phyloP scores from a whole-genome alignment of 1,139 yeast species.

The Sugiyamaella neomexicana region DNA sequence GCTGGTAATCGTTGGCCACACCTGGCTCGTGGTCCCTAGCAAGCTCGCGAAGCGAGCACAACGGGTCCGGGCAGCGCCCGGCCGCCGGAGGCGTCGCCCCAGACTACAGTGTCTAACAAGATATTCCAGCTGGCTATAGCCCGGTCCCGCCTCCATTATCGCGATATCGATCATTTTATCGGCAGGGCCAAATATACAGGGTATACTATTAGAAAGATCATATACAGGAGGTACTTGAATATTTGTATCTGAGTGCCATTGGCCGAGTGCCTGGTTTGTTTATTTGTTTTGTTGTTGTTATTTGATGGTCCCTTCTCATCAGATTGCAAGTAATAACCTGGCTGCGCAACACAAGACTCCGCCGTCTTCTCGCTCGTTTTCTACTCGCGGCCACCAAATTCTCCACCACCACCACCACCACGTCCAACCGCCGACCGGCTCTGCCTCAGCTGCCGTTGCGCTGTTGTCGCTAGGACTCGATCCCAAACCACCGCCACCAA shows the following conservation, averaged over 20 bases:
- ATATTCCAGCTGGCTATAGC: no score
- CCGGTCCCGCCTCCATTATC: no score
- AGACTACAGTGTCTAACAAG: no score
- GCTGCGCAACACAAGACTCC: constrained; percentile 4
- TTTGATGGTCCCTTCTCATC: constrained; percentile 13
- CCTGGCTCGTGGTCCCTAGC: no score
- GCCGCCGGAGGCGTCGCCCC: no score
- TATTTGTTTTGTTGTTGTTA: not conserved
- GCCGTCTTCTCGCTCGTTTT: constrained; percentile 7
- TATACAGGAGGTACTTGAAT: not conserved
- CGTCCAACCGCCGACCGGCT: not conserved
- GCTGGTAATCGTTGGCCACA: no score
- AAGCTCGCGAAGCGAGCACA: no score
- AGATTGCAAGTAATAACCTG: constrained; percentile 6
- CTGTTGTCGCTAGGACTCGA: constrained; percentile 23
- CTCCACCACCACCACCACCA: not conserved
- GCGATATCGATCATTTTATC: no score
- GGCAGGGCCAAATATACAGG: no score
- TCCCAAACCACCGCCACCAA: constrained; percentile 4
- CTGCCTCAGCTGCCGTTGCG: constrained; percentile 17
- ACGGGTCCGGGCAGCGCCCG: not conserved
- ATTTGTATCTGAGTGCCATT: no score
- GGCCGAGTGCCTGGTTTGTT: no score
- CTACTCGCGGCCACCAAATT: not conserved
- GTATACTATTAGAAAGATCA: no score